phyloP scores from a whole-genome alignment of 1,284 basidiomycete genomes.

The Ceratobasidium sp. region DNA sequence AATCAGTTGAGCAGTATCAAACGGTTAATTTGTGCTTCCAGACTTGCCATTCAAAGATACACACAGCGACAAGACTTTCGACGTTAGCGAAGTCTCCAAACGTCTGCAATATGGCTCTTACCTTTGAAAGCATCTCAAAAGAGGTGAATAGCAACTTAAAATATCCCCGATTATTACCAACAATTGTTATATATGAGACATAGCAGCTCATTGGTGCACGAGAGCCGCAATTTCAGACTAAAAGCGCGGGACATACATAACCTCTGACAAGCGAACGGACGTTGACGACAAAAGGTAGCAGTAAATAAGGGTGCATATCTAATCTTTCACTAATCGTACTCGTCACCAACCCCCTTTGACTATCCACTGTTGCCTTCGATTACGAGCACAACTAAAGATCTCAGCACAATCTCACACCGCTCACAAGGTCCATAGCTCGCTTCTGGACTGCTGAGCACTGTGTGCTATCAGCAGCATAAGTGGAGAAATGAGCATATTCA shows the following conservation, averaged over 20 bases:
- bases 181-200: conserved; percentile 88
- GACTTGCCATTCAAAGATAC: too few relatives aligned
- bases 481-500: conserved; percentile 84
- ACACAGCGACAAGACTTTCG: too few relatives aligned
- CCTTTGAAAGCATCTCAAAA: too few relatives aligned
- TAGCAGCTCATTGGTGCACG: conserved; percentile 89
- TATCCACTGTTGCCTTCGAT: conserved; percentile 92
- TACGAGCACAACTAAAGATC: conserved; percentile 84
- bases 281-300: conserved; percentile 86
- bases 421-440: too few relatives aligned
- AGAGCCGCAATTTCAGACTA: conserved; percentile 91
- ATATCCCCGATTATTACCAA: conserved; percentile 89
- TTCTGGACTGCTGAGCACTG: conserved; percentile 96
- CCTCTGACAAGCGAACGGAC: conserved; percentile 84
- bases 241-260: conserved; percentile 94
- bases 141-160: too few relatives aligned
- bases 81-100: too few relatives aligned
- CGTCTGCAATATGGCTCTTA: too few relatives aligned
- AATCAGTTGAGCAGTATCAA: too few relatives aligned
- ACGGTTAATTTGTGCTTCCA: too few relatives aligned
- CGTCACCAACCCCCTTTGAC: conserved; percentile 59
- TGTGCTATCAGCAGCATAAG: too few relatives aligned
- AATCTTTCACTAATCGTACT: neutral
- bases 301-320: conserved; percentile 95
- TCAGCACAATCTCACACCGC: too few relatives aligned